Conservation (phyloP, 441 rosid genomes). For the Sinapis alba region DNA sequence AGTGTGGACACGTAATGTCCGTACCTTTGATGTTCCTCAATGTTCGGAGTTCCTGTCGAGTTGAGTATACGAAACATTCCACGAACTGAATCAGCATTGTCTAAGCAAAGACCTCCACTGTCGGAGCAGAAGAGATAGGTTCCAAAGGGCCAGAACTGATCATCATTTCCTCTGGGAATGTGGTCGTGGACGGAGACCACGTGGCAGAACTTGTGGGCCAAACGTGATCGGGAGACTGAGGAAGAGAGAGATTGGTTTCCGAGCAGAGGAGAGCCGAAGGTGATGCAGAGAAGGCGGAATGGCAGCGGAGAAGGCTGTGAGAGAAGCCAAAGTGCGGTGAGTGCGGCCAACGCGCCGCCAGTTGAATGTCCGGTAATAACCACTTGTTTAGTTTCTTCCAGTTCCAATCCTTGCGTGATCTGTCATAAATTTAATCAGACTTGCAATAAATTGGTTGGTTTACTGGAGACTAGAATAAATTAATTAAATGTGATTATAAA, state of each 20-base stretch:
- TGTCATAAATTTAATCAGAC: neutral
- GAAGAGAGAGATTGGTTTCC: slow-evolving; percentile 63
- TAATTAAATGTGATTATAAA: neutral
- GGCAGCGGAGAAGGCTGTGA: slow-evolving; percentile 37
- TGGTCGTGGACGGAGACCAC: slow-evolving; percentile 63
- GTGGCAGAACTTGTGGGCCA: slow-evolving; percentile 74
- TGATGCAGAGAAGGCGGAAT: slow-evolving; percentile 61
- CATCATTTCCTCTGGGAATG: slow-evolving; percentile 47
- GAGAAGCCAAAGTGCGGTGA: slow-evolving; percentile 80
- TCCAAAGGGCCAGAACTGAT: slow-evolving; percentile 71
- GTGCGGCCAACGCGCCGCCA: slow-evolving; percentile 73
- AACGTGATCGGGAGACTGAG: slow-evolving; percentile 56
- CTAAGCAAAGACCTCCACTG: slow-evolving; percentile 73
- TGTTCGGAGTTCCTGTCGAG: slow-evolving; percentile 37
- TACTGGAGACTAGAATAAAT: neutral
- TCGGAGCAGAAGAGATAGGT: slow-evolving; percentile 66
- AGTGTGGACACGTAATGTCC: slow-evolving; percentile 48
- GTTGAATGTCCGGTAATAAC: slow-evolving; percentile 76
- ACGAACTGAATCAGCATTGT: slow-evolving; percentile 50
- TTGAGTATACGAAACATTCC: slow-evolving; percentile 53
- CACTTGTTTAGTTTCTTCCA: slow-evolving; percentile 47
- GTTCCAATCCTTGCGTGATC: slow-evolving; percentile 18
- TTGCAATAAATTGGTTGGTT: neutral
- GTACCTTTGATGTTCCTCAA: slow-evolving; percentile 66
- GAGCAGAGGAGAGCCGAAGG: slow-evolving; percentile 79